Conservation (phyloP, 305 asterid genomes). For the Salvia sclarea region DNA sequence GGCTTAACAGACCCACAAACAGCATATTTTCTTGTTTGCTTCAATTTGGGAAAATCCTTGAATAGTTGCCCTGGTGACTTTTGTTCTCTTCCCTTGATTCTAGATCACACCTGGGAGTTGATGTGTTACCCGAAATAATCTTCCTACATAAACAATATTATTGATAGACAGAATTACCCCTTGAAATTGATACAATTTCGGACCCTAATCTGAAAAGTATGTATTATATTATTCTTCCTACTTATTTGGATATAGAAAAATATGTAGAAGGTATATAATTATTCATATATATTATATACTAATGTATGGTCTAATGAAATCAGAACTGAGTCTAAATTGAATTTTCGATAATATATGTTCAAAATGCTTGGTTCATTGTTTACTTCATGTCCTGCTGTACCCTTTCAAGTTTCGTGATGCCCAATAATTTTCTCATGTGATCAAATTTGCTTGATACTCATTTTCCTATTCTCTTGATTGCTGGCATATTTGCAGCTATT, state of each 20-base stretch:
- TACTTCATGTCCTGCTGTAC: slow-evolving; percentile 12
- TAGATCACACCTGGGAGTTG: too few relatives aligned
- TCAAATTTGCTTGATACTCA: slow-evolving; percentile 19
- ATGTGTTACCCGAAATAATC: too few relatives aligned
- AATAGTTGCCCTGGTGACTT: not conserved
- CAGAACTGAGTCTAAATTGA: not conserved
- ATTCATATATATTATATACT: too few relatives aligned
- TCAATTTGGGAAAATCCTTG: not conserved
- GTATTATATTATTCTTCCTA: not conserved
- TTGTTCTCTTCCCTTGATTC: not conserved
- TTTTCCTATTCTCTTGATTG: slow-evolving; percentile 27
- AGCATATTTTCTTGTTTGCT: not conserved
- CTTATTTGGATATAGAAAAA: not conserved
- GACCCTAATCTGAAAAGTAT: not conserved
- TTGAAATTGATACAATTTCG: not conserved
- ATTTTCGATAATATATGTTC: not conserved
- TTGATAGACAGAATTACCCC: not conserved
- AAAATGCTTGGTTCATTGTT: slow-evolving; percentile 21
- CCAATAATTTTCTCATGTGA: slow-evolving; percentile 17
- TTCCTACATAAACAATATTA: too few relatives aligned
- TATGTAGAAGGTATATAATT: too few relatives aligned
- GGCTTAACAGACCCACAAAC: not conserved
- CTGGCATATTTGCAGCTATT: slow-evolving; percentile 59
- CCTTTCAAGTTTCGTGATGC: slow-evolving; percentile 16
- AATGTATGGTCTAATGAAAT: not conserved